Evolutionary conservation across 768 basidiomycete genomes (phyloP), one percentile per base, ranked within the genome.

Genomic region (Lentinus tigrinus): DNA sequence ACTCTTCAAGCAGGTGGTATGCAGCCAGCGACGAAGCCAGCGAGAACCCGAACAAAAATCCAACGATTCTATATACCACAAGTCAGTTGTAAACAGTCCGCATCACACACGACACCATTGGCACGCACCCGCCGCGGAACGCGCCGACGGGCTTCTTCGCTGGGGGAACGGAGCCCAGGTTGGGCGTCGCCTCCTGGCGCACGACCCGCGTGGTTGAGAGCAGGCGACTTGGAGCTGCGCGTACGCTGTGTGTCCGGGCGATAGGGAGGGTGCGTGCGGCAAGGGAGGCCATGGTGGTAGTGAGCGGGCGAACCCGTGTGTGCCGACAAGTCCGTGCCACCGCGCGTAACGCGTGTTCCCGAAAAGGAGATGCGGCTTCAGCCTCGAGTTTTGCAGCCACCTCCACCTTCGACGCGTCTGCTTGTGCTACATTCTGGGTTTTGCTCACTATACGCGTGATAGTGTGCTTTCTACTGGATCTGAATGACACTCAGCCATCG

Each of bases 41-140:
- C 5, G 94, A 94, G 76, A 96, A 95, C 1, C 93, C 95, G 64
- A 95, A 85, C 36, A 97, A 71, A 69, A 94, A 93, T 0, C 92
- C 92, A 40, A 93, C 81, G 54, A 93, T 84, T 48, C 91, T 93
- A 39, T 26, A 46, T 4, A 8, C 14, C 28, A 28, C 24, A 21
- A 10, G 48, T 52, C 42, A 52, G 24, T 16, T 24, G 26, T 40
- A 44, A 2, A 47, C 19, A 5, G 3, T n/a, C 8, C 47, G 26
- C n/a, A 42, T n/a, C 27, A 0, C 49, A 27, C 19, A 37, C 34
- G 44, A 31, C 17, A 39, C 10, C 3, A 27, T 21, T n/a, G 43
- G 51, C 37, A 69, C 73, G 61, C 57, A 77, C 76, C 76, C 74
- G 61, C 77, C 77, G 39, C 76, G 73, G 66, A 77, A 76, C 11